Base-by-base conservation (phyloP, 495 filamentous ascomycete species). In the Neurospora sp. region DNA sequence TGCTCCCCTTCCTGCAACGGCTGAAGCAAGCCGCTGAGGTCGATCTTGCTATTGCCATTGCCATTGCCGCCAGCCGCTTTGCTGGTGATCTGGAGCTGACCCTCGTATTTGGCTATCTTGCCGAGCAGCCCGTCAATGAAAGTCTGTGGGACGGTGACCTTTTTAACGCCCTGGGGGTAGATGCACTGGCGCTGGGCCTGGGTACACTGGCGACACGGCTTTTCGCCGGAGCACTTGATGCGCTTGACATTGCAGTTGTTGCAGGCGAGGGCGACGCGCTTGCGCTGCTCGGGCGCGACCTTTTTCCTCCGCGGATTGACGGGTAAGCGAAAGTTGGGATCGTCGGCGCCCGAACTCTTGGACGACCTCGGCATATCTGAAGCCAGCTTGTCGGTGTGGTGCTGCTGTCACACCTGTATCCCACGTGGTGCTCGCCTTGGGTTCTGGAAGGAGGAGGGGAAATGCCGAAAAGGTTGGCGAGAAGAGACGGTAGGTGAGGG, bases 201-300 rank as follows among this genome's bases (percentile, higher is more conserved):
- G 22, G 71, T 40, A 73, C 83, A 84, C 70, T 81, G 79, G 10
- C 68, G 40, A 73, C 83, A 85, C 2, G 83, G 83, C 37, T 69
- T 69, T 1, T 80, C 73, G 39, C 83, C 83, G n/a, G 76, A 81
- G 74, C 83, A 85, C 70, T 83, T 85, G 74, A 82, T 81, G 69
- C 82, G 82, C 18, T 80, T 78, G 31, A 84, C 75, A 75, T 85
- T 85, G 79, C 83, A 85, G 71, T 75, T 76, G 73, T 85, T 84
- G 77, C 83, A 85, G 22, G 81, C 81, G 7, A 76, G 79, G 35
- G 77, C 77, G 14, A 83, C 81, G 14, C 81, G 77, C 73, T 82
- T 82, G 31, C 81, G 70, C 71, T 79, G 70, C n/a, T 81, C 79
- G 20, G 78, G 74, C 10, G 75, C 40, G 22, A 83, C 80, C 74